A percentile compares a stretch with the other conserved stretches of the same genome.
Evolutionary conservation across 768 basidiomycete species (phyloP).

Genomic region (Gyrodon lividus): DNA sequence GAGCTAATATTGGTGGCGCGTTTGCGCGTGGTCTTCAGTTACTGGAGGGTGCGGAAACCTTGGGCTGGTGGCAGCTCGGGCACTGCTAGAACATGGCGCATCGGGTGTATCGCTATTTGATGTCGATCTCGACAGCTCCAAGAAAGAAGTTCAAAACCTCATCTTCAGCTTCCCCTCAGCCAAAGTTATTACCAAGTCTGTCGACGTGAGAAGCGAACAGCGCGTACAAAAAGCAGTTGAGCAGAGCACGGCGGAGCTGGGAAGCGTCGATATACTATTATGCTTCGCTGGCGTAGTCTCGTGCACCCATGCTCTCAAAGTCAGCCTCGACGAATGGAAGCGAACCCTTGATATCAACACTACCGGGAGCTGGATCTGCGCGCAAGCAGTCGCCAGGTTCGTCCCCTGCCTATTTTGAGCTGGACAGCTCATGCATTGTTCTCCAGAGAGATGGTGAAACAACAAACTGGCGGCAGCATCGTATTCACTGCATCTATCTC

Average conservation of each 20-base stretch:
- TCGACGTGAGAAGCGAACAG: slow-evolving; percentile 33
- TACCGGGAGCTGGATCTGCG: slow-evolving; percentile 46
- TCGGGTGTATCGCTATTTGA: slow-evolving; percentile 28
- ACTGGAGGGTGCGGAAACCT: slow-evolving; percentile 44
- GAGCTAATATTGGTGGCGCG: no score
- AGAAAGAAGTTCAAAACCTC: slow-evolving; percentile 17
- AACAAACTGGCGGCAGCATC: slow-evolving; percentile 41
- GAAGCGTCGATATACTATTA: slow-evolving; percentile 37
- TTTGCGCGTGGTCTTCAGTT: slow-evolving; percentile 24
- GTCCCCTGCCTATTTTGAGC: background rate
- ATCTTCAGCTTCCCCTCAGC: slow-evolving; percentile 27
- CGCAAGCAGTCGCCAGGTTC: slow-evolving; percentile 41
- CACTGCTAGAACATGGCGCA: slow-evolving; percentile 45
- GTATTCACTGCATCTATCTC: slow-evolving; percentile 45
- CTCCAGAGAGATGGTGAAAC: slow-evolving; percentile 41
- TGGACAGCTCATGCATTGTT: background rate
- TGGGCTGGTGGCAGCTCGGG: slow-evolving; percentile 37
- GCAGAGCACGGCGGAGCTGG: slow-evolving; percentile 28
- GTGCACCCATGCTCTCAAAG: slow-evolving; percentile 32
- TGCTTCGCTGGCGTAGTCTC: slow-evolving; percentile 46
- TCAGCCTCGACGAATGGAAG: slow-evolving; percentile 35
- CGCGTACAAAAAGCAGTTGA: slow-evolving; percentile 26
- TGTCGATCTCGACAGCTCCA: slow-evolving; percentile 9
- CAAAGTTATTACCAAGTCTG: slow-evolving; percentile 32
- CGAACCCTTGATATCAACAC: slow-evolving; percentile 41